Evolutionary conservation across 1,284 basidiomycete genomes (phyloP).

Genomic region (Cutaneotrichosporon sp.): DNA sequence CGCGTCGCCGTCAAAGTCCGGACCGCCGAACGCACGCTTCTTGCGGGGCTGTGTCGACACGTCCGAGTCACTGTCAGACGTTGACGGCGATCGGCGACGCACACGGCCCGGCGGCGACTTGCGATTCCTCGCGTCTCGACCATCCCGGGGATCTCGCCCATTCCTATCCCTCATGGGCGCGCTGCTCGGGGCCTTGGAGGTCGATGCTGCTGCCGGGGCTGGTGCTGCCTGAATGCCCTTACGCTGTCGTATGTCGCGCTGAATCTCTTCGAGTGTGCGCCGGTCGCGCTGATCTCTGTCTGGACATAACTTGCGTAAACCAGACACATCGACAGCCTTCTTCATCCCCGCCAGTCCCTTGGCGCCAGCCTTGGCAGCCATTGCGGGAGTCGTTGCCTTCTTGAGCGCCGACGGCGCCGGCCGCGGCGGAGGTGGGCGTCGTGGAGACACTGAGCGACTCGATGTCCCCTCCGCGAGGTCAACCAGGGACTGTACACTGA

Average conservation of each 20-base stretch:
- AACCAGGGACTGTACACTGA: conserved; percentile 35
- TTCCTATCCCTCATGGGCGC: no score
- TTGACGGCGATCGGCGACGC: conserved; percentile 5
- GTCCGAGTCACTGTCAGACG: conserved; percentile 10
- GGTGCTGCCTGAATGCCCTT: conserved; percentile 1
- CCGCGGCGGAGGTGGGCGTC: background rate
- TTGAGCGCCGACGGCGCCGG: background rate
- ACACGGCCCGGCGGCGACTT: background rate
- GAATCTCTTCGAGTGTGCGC: conserved; percentile 40
- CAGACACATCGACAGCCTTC: conserved; percentile 17
- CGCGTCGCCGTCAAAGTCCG: conserved; percentile 1
- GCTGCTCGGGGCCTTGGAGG: background rate
- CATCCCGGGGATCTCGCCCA: background rate
- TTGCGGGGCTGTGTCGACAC: conserved; percentile 9
- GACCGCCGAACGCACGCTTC: conserved; percentile 4
- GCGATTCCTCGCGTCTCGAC: background rate
- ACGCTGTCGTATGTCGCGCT: conserved; percentile 30
- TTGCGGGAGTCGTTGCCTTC: background rate
- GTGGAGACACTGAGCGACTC: conserved; percentile 4
- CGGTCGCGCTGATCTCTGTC: conserved; percentile 36
- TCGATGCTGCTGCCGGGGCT: background rate
- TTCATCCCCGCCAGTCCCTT: conserved; percentile 16
- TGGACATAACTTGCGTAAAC: conserved; percentile 33
- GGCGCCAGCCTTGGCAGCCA: background rate
- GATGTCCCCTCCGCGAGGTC: conserved; percentile 16